Evolutionary conservation across 352 stramenopile genomes (phyloP), one percentile per base, ranked within the genome.

Genomic region (Globisporangium middletonii): DNA sequence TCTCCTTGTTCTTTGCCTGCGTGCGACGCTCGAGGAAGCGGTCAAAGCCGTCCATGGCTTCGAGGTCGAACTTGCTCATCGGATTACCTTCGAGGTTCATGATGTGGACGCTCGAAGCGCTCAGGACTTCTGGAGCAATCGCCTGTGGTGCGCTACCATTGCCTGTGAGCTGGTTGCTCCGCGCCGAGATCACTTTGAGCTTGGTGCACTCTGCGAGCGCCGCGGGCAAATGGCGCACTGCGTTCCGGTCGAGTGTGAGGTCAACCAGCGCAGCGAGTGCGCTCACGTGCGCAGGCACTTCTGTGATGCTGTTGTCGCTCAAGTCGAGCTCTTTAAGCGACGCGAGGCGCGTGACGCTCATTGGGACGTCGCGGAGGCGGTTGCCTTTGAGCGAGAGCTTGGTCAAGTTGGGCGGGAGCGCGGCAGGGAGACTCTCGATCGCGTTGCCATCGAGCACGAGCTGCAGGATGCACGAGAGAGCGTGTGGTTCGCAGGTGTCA

Each of bases 1-100:
- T 86, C 58, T 91, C 85, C 73, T 94, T 94, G 72, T 94, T 88
- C 62, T 94, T 94, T 42, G 89, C 69, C 56, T 79, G 66, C 42
- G 77, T 93, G 35, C 85, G 85, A n/a, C 85, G 75, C 55, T 68
- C 60, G 44, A 93, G 57, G 65, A 94, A 94, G 28, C 64, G 67
- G 12, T 92, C 74, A 44, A 90, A 83, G 37, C 85, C 83, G 18
- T 89, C 71, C 85, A 94, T 93, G 33, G 54, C 57, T 55, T 92
- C 79, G 9, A 94, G 55, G 7, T 94, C 79, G 23, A 80, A 68
- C 59, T 94, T 94, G 27, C 55, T 88, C 73, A 94, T 75, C 0
- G 79, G 73, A 55, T 94, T 93, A 8, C 83, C 73, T 50, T 94
- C 83, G 19, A 94, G 59, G 51, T 94, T 89, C 71, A 94, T 74